These are phyloP conservation scores for Cerioporus squamosus DNA, from an alignment of 1,284 basidiomycete genomes.

Conservation along the genomic window DNA sequence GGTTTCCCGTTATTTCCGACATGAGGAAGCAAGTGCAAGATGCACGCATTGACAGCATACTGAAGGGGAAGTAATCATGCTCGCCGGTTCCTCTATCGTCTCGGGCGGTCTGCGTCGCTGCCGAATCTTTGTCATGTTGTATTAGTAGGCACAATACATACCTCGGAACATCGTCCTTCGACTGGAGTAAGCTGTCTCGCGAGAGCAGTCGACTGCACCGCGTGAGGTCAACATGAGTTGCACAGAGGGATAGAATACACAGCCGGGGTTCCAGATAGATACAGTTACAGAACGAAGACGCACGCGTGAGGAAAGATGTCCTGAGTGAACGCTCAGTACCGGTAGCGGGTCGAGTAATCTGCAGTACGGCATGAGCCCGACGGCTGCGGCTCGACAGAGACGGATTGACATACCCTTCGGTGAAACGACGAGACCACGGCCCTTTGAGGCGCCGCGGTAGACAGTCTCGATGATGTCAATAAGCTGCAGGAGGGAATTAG, in stretches of 20 bases:
- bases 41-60: conserved; percentile 74
- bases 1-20: conserved; percentile 56
- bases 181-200: too few species aligned
- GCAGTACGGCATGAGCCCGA: conserved; percentile 12
- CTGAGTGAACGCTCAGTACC: conserved; percentile 51
- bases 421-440: conserved; percentile 96
- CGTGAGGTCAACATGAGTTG: neutral
- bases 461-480: conserved; percentile 99
- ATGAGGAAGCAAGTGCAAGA: conserved; percentile 62
- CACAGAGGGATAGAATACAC: neutral
- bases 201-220: neutral
- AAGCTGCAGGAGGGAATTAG: conserved; percentile 53
- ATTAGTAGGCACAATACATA: neutral
- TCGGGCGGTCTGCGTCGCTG: neutral
- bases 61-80: conserved; percentile 53
- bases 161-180: neutral
- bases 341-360: conserved; percentile 88
- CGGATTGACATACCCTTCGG: conserved; percentile 78
- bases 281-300: conserved; percentile 19
- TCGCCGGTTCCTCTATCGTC: neutral
- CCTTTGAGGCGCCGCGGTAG: conserved; percentile 96
- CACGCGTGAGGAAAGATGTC: neutral
- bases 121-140: neutral
- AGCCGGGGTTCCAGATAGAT: neutral
- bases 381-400: neutral